Base-by-base conservation (phyloP, 768 basidiomycete genomes). In the Phylloporus rhodoxanthus region DNA sequence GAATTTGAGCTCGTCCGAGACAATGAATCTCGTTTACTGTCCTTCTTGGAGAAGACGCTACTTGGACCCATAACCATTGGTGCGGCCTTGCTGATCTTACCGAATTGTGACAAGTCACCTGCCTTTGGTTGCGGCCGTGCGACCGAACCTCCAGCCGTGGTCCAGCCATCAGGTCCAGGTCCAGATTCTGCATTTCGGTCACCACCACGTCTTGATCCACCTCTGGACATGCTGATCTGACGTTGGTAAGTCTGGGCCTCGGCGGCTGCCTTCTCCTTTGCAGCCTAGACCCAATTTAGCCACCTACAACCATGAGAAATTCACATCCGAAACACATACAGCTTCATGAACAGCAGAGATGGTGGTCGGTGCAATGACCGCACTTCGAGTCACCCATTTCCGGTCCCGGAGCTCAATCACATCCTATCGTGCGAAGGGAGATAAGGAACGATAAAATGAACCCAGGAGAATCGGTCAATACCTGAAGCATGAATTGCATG, bases 401-500 rank as follows among this genome's bases (percentile, higher is more conserved):
- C 85, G 82, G 25, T 81, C 79, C 44, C 93, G 87, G 38, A 94
- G 75, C 63, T 97, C 95, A 48, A 94, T 79, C 44, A 96, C 75
- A 70, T 97, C 95, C 93, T 97, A 59, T 30, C 7, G 2, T 14
- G 8, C n/a, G 11, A 44, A 36, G 26, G 17, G 8, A 44, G 49
- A 19, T 56, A 32, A 45, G 48, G 7, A 39, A n/a, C 41, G 32
- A 13, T 8, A 1, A 19, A 30, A 50, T 9, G 9, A 47, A 46
- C 21, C 11, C 26, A 20, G 41, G 9, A 53, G 45, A 46, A 10
- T 17, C n/a, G 21, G 2, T 32, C 71, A 79, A 48, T 52, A 95
- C 94, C 82, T 91, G 82, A 50, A 99, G 77, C 93, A 97, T 96
- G 71, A 88, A 97, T 48, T 85, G 83, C 80, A 97, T 90, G 60